phyloP scores from a whole-genome alignment of 371 early-diverging fungal species.

The Mortierella sp. region DNA sequence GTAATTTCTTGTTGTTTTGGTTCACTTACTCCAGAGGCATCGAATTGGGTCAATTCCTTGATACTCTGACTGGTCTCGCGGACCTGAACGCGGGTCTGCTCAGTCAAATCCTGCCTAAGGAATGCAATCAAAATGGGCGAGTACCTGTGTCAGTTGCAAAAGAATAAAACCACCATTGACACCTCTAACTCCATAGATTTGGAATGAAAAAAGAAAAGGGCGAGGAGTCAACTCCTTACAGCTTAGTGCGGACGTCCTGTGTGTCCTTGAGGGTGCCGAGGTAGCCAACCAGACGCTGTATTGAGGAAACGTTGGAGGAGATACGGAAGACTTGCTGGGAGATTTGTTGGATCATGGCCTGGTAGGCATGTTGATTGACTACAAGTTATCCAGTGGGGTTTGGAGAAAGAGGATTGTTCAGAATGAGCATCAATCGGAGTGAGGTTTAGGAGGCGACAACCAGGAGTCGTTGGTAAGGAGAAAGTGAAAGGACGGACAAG shows the following conservation, averaged over 20 bases:
- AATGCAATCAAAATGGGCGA: neutral
- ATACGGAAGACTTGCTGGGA: conserved; percentile 84
- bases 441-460: neutral
- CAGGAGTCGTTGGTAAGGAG: neutral
- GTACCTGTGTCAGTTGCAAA: neutral
- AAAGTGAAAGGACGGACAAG: neutral
- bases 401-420: neutral
- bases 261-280: conserved; percentile 87
- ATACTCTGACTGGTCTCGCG: conserved; percentile 83
- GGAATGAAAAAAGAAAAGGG: neutral
- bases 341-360: conserved; percentile 68
- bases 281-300: conserved; percentile 82
- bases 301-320: conserved; percentile 84
- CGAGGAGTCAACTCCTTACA: conserved; percentile 66
- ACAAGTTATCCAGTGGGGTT: neutral
- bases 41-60: conserved; percentile 72
- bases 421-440: neutral
- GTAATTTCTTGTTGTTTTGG: neutral
- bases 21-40: conserved; percentile 41
- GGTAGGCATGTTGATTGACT: conserved; percentile 71
- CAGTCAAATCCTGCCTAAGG: conserved; percentile 84
- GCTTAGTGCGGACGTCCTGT: conserved; percentile 76
- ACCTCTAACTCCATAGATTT: no score
- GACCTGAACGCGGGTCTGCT: conserved; percentile 84
- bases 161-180: neutral